Conservation (phyloP, 208 protist species). For the Wallacemonas sp. region DNA sequence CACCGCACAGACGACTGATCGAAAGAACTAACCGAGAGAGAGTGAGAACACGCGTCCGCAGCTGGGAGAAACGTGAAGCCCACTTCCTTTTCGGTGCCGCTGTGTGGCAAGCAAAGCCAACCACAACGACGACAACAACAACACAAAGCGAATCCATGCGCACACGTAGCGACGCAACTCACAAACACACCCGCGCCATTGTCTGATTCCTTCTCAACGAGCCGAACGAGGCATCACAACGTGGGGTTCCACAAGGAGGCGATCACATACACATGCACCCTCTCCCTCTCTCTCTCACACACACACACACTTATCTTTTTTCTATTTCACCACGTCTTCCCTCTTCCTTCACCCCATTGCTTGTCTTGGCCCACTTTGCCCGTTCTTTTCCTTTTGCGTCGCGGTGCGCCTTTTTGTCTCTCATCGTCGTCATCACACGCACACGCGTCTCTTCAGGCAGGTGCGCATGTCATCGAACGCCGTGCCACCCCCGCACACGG, state of each 20-base stretch:
- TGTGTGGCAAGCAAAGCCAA: too few species aligned
- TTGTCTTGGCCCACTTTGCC: neutral
- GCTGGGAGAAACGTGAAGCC: too few species aligned
- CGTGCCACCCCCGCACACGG: neutral
- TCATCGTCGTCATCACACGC: neutral
- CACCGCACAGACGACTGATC: too few species aligned
- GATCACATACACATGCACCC: neutral
- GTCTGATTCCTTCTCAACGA: too few species aligned
- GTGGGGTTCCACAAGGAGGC: too few species aligned
- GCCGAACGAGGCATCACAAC: too few species aligned
- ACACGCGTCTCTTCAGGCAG: neutral
- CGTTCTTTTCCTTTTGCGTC: neutral
- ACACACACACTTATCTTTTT: conserved; percentile 10
- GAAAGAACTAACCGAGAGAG: too few species aligned
- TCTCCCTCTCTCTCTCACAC: neutral
- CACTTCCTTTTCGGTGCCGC: too few species aligned
- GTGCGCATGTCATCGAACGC: too few species aligned
- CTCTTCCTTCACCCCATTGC: neutral
- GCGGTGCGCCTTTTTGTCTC: neutral
- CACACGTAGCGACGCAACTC: neutral
- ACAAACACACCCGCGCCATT: neutral
- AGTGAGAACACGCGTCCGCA: too few species aligned
- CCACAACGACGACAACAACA: neutral
- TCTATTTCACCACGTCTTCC: neutral
- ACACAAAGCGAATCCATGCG: too few species aligned